Percentiles rank a stretch among this genome's conserved stretches.
phyloP scores from a whole-genome alignment of 176 grass and related monocot genomes.

The Echinochloa phyllopogon region DNA sequence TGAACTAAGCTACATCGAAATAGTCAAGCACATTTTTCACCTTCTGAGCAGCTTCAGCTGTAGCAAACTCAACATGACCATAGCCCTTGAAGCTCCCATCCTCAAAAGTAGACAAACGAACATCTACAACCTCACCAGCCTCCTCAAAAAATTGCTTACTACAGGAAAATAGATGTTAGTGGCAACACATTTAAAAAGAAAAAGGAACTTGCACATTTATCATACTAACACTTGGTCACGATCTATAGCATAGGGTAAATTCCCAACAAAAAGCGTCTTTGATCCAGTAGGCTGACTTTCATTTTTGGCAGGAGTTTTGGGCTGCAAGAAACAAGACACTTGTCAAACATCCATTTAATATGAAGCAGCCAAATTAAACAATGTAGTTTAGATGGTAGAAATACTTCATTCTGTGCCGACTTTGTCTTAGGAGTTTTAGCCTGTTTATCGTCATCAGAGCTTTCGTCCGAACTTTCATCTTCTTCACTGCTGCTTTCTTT shows the following conservation, averaged over 20 bases:
- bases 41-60: conserved; percentile 69
- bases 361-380: neutral
- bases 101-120: conserved; percentile 49
- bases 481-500: conserved; percentile 54
- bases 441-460: conserved; percentile 1
- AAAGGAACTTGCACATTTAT: neutral
- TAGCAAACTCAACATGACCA: conserved; percentile 82
- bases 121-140: conserved; percentile 62
- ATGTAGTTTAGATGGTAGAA: neutral
- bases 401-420: conserved; percentile 46
- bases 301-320: conserved; percentile 53
- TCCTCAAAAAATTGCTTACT: conserved; percentile 74
- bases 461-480: conserved; percentile 21
- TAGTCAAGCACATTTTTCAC: conserved; percentile 33
- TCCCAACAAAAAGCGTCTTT: conserved; percentile 72
- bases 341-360: conserved; percentile 15
- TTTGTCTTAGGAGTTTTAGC: conserved; percentile 48
- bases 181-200: neutral
- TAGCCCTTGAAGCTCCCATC: conserved; percentile 65
- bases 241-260: conserved; percentile 53
- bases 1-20: neutral
- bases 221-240: conserved; percentile 66
- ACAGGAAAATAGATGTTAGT: neutral
- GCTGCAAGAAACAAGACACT: conserved; percentile 39
- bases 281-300: conserved; percentile 52